Evolutionary conservation across 805 yeast genomes (phyloP).

Genomic region (Kuraishia molischiana): DNA sequence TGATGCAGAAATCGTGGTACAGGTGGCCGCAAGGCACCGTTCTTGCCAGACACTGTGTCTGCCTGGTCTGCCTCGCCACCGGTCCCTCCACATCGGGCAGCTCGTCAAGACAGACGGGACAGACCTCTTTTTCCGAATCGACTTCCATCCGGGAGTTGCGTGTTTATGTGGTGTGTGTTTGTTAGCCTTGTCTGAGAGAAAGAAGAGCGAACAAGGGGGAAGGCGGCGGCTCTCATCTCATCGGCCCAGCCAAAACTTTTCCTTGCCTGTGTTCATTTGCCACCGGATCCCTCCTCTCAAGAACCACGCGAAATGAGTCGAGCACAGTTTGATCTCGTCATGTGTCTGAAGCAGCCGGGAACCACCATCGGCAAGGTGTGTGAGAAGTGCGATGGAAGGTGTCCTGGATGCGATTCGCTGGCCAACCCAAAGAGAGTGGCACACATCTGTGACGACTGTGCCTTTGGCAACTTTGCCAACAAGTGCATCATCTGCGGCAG

Average conservation of each 20-base stretch:
- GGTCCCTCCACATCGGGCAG: slow-evolving; percentile 2
- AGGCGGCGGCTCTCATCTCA: not conserved
- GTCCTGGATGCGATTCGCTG: slow-evolving; percentile 83
- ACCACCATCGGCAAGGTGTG: slow-evolving; percentile 62
- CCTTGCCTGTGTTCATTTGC: no score
- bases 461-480: slow-evolving; percentile 54
- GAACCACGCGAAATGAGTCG: no score
- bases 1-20: slow-evolving; percentile 24
- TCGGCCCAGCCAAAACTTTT: not conserved
- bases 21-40: slow-evolving; percentile 19
- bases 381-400: slow-evolving; percentile 80
- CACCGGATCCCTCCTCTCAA: no score
- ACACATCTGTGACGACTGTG: slow-evolving; percentile 76
- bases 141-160: not conserved
- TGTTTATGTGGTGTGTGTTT: no score
- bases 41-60: slow-evolving; percentile 4
- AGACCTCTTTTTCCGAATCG: slow-evolving; percentile 3
- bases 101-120: slow-evolving; percentile 8
- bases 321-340: slow-evolving; percentile 76
- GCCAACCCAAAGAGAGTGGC: slow-evolving; percentile 64
- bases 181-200: no score
- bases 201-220: no score
- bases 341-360: slow-evolving; percentile 85
- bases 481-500: slow-evolving; percentile 74
- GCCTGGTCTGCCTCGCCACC: slow-evolving; percentile 4